A percentile compares a stretch with the other conserved stretches of the same genome.
These are phyloP conservation scores for Pugionium dolabratum DNA, from an alignment of 345 rosid genomes.

Conservation along the genomic window DNA sequence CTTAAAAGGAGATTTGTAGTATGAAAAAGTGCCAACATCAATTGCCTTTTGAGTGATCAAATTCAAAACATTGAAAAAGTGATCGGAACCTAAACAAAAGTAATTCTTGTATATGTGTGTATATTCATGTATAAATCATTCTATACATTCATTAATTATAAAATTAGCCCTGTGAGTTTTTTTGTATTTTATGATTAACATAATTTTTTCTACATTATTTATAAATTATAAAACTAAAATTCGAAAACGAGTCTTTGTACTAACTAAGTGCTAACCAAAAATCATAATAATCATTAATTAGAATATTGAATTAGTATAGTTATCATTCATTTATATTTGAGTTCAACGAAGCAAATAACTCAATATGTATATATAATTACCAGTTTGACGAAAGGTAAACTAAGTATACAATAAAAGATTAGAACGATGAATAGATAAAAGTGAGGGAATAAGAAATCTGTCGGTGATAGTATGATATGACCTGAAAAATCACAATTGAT, in stretches of 20 bases:
- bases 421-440: constrained; percentile 3
- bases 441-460: background rate
- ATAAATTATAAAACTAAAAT: no score
- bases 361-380: no score
- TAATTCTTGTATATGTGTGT: constrained; percentile 10
- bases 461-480: background rate
- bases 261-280: no score
- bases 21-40: constrained; percentile 36
- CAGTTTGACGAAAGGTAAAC: background rate
- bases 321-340: no score
- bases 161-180: background rate
- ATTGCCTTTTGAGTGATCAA: constrained; percentile 19
- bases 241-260: no score
- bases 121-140: background rate
- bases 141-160: no score
- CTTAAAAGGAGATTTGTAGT: constrained; percentile 25
- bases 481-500: background rate
- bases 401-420: background rate
- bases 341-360: no score
- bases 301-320: no score
- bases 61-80: constrained; percentile 5
- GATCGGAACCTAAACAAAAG: constrained; percentile 13
- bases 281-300: no score
- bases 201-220: no score
- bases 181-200: background rate